Conservation (phyloP, 2,329 filamentous ascomycete species). For the Tetracladium maxilliforme region DNA sequence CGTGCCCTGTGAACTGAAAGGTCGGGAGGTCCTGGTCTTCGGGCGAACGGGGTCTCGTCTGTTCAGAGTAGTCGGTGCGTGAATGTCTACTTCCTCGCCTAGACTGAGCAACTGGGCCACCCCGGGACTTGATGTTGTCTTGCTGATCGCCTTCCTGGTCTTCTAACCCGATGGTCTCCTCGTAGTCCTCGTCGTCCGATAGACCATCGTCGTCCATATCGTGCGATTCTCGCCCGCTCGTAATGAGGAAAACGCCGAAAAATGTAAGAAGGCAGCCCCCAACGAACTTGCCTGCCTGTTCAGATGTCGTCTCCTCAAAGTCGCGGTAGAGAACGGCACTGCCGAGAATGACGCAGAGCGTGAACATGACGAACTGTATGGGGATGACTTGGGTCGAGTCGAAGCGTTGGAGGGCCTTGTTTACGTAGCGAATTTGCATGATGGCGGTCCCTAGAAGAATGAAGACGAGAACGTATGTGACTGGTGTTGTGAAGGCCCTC, state of each 20-base stretch:
- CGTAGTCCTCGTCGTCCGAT: constrained; percentile 41
- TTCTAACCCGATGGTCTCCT: constrained; percentile 46
- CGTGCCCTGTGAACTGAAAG: too few relatives aligned
- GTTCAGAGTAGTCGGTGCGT: not conserved
- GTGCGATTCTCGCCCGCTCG: constrained; percentile 55
- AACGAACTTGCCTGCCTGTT: constrained; percentile 71
- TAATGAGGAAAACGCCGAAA: constrained; percentile 93
- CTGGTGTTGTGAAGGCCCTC: constrained; percentile 77
- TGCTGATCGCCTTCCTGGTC: constrained; percentile 37
- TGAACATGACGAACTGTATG: constrained; percentile 94
- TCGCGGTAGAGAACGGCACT: constrained; percentile 90
- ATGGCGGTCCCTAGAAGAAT: constrained; percentile 74
- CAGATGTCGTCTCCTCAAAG: constrained; percentile 67
- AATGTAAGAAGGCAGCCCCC: constrained; percentile 88
- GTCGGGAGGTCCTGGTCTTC: not conserved
- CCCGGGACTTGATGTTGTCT: too few relatives aligned
- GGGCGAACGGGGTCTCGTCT: not conserved
- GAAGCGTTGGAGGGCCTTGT: constrained; percentile 78
- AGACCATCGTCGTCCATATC: constrained; percentile 44
- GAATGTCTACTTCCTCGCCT: not conserved
- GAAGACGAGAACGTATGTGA: constrained; percentile 74
- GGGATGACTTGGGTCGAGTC: constrained; percentile 97
- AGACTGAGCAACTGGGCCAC: too few relatives aligned
- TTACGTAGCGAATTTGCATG: constrained; percentile 96
- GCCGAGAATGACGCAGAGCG: constrained; percentile 84